These are phyloP conservation scores for Selenicereus undatus DNA, from an alignment of 148 eudicot species.

Conservation along the genomic window DNA sequence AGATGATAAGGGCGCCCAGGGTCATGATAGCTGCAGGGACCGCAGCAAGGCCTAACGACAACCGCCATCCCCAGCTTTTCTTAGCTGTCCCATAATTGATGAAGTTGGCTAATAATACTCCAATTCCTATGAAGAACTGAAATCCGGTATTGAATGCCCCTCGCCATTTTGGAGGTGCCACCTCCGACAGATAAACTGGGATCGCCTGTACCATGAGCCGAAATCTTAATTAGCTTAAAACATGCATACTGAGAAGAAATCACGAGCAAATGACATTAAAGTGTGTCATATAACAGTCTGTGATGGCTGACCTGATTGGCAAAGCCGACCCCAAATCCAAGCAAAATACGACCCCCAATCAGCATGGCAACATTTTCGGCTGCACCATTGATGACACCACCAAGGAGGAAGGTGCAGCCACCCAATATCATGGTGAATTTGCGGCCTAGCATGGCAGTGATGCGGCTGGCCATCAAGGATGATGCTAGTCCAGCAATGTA, in stretches of 20 bases:
- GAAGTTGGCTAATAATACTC: slow-evolving; percentile 34
- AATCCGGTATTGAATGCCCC: slow-evolving; percentile 45
- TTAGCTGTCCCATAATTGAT: slow-evolving; percentile 31
- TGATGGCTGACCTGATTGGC: slow-evolving; percentile 44
- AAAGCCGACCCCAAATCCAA: slow-evolving; percentile 61
- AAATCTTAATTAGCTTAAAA: not conserved
- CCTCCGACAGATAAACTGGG: slow-evolving; percentile 41
- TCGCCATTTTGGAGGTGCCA: slow-evolving; percentile 52
- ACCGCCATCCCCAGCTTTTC: slow-evolving; percentile 39
- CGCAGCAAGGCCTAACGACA: slow-evolving; percentile 37
- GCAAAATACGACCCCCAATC: slow-evolving; percentile 51
- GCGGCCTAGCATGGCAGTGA: slow-evolving; percentile 44
- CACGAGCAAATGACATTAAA: too few species aligned
- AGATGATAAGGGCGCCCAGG: slow-evolving; percentile 34
- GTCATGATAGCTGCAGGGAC: slow-evolving; percentile 45
- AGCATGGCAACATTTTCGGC: slow-evolving; percentile 51
- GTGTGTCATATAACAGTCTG: too few species aligned
- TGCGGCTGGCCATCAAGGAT: slow-evolving; percentile 40
- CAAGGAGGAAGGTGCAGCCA: slow-evolving; percentile 48
- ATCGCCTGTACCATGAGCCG: slow-evolving; percentile 25
- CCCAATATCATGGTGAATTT: slow-evolving; percentile 47
- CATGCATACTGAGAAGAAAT: not conserved
- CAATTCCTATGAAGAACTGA: slow-evolving; percentile 42
- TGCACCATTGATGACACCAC: slow-evolving; percentile 49
- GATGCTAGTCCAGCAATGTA: slow-evolving; percentile 54